Evolutionary conservation across 179 eudicot genomes (phyloP).

Genomic region (Drosera spatulata): DNA sequence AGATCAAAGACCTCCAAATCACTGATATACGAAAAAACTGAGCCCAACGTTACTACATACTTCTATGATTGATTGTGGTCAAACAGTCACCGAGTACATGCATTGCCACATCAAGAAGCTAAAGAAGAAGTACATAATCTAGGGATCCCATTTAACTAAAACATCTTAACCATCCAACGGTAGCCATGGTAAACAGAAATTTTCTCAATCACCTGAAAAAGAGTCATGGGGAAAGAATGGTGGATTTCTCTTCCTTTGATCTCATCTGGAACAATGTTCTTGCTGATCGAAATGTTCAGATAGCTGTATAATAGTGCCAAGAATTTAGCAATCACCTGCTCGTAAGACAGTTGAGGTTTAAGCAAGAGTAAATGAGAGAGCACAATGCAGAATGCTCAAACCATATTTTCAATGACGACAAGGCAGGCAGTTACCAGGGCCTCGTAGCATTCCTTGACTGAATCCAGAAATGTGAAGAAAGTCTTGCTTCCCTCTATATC

Average conservation of each 20-base stretch:
- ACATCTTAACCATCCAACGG: too few relatives aligned
- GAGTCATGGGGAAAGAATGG: slow-evolving; percentile 79
- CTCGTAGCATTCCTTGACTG: slow-evolving; percentile 79
- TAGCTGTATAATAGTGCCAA: slow-evolving; percentile 72
- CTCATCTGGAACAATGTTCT: slow-evolving; percentile 73
- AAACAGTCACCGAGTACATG: too few relatives aligned
- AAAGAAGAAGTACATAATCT: too few relatives aligned
- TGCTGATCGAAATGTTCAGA: slow-evolving; percentile 64
- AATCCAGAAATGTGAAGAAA: slow-evolving; percentile 61
- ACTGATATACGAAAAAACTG: too few relatives aligned
- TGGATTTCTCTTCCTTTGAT: slow-evolving; percentile 83
- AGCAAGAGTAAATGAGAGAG: slow-evolving; percentile 2
- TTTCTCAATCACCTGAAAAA: slow-evolving; percentile 57
- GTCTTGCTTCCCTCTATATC: slow-evolving; percentile 51
- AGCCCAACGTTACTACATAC: too few relatives aligned
- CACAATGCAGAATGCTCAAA: neutral
- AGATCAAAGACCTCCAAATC: too few relatives aligned
- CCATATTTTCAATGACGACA: neutral
- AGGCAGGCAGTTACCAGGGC: slow-evolving; percentile 44
- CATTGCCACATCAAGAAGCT: too few relatives aligned
- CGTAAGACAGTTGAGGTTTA: slow-evolving; percentile 3
- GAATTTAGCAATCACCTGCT: slow-evolving; percentile 90
- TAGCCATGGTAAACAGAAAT: neutral
- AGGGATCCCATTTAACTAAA: too few relatives aligned
- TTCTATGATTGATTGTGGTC: too few relatives aligned